Conservation (phyloP, 805 yeast species). For the Schwanniomyces pseudopolymorphus region DNA sequence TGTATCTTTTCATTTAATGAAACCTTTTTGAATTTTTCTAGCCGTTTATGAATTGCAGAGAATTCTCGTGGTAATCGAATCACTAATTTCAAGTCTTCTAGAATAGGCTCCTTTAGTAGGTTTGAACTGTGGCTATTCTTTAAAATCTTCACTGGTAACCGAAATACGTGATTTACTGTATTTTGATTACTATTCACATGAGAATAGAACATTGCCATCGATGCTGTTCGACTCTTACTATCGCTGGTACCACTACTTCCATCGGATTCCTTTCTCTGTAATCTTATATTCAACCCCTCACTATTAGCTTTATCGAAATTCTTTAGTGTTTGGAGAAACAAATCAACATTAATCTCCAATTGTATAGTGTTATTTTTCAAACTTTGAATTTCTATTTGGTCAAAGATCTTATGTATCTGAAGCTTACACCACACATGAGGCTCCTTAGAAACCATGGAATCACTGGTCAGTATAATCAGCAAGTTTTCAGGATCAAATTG, state of each 20-base stretch:
- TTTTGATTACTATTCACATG: conserved; percentile 43
- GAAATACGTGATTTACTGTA: conserved; percentile 61
- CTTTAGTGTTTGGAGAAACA: conserved; percentile 54
- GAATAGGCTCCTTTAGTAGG: conserved; percentile 59
- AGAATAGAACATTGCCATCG: conserved; percentile 55
- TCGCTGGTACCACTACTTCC: conserved; percentile 21
- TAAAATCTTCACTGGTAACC: conserved; percentile 67
- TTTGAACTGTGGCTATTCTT: conserved; percentile 52
- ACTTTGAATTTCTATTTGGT: conserved; percentile 51
- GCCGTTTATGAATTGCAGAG: conserved; percentile 52
- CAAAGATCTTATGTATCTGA: conserved; percentile 44
- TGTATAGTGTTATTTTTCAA: conserved; percentile 53
- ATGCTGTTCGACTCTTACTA: conserved; percentile 44
- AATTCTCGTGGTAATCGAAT: conserved; percentile 54
- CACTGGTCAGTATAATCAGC: conserved; percentile 47
- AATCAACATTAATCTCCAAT: conserved; percentile 63
- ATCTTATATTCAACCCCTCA: conserved; percentile 50
- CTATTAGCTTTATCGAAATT: conserved; percentile 56
- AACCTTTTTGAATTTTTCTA: conserved; percentile 62
- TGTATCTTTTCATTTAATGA: conserved; percentile 42
- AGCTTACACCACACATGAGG: conserved; percentile 72
- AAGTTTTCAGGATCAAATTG: conserved; percentile 53
- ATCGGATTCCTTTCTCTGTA: conserved; percentile 43
- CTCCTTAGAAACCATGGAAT: conserved; percentile 44
- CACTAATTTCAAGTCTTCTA: conserved; percentile 54